Base-by-base conservation (phyloP, 306 rosid species). In the Mimosa pudica region DNA sequence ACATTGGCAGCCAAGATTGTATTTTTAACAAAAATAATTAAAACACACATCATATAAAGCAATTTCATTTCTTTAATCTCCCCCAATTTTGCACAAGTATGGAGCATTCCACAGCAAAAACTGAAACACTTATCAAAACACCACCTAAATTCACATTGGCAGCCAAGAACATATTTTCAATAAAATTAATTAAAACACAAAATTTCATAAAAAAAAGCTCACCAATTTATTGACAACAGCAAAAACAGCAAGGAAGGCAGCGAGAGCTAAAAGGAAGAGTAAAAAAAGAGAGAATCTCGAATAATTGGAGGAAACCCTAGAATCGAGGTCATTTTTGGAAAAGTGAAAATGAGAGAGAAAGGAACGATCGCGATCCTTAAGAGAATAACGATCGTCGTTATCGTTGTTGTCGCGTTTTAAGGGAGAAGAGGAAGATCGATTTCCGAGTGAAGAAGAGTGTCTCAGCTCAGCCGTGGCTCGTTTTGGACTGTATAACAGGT, bases 401-500 rank as follows among this genome's bases (percentile, higher is more conserved):
- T 85, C 89, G 69, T 85, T 88, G 69, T 86, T 90, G 82, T 89
- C 89, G 84, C 98, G 96, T 86, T 90, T 93, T 91, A 90, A 84
- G 67, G 99, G 98, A 70, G 98, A 96, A 51, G 97, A 91, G 36
- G 88, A 41, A 80, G 91, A 86, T 48, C 98, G 97, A 55, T 77
- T 63, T 45, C 96, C 98, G 63, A 90, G 72, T 69, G 98, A 85
- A 75, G 81, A 80, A 58, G 93, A 78, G 87, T 93, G 92, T 69
- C 99, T 78, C 79, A 96, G 91, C 98, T 96, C 99, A 76, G 91
- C 97, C 98, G 91, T 94, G 83, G 90, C 90, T 78, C 87, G 84
- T 80, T 86, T 85, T 55, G 92, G 83, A 74, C 86, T 70, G 84
- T 69, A 82, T 68, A 82, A 82, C 89, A 86, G 78, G 63, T 73